Conservation (phyloP, 495 filamentous ascomycete species). For the Xylaria cubensis region DNA sequence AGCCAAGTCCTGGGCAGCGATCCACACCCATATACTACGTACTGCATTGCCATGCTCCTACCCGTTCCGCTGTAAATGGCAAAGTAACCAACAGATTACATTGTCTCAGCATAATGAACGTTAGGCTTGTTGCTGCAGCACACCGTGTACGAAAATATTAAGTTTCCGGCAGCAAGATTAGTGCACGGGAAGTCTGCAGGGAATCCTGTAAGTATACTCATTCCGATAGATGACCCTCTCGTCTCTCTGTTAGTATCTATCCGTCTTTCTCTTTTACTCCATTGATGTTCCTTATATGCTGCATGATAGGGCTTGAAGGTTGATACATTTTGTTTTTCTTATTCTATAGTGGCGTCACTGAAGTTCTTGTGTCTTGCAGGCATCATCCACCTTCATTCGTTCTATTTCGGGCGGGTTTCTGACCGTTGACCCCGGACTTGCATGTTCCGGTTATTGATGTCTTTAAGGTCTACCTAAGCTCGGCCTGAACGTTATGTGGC, state of each 20-base stretch:
- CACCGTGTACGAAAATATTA: conserved; percentile 22
- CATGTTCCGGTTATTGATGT: neutral
- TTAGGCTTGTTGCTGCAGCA: conserved; percentile 7
- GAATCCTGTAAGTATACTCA: conserved; percentile 15
- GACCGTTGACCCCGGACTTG: neutral
- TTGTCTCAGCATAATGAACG: neutral
- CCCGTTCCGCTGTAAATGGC: conserved; percentile 15
- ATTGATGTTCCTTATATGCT: conserved; percentile 10
- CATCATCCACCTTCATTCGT: conserved; percentile 4
- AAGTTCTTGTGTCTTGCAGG: conserved; percentile 16
- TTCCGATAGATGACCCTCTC: conserved; percentile 12
- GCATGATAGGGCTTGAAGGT: conserved; percentile 17
- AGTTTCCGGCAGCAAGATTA: conserved; percentile 20
- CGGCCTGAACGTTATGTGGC: neutral
- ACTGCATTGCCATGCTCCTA: conserved; percentile 21
- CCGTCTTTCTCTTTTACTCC: neutral
- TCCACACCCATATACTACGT: too few relatives aligned
- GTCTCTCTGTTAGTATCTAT: neutral
- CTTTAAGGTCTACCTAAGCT: neutral
- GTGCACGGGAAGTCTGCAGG: conserved; percentile 24
- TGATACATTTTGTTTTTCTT: conserved; percentile 11
- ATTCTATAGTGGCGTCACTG: conserved; percentile 15
- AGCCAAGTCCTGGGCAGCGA: conserved; percentile 1
- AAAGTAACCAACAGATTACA: neutral
- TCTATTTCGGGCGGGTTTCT: neutral